These are phyloP conservation scores for Amanita pallidorosea DNA, from an alignment of 768 basidiomycete genomes.

Conservation along the genomic window DNA sequence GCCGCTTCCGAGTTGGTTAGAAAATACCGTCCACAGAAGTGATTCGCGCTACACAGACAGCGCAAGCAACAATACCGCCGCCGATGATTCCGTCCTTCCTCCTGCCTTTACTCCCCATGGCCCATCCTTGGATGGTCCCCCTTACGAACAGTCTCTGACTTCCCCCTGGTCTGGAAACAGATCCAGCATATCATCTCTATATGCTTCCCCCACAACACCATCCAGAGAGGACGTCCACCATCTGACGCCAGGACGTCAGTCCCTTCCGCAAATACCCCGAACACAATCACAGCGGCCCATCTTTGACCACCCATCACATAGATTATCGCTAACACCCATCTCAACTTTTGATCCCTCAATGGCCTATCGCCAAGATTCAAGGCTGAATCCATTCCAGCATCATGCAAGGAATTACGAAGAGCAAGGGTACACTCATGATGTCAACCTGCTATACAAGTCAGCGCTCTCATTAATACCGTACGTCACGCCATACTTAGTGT, in stretches of 20 bases:
- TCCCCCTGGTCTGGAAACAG: constrained; percentile 13
- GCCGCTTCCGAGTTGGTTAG: constrained; percentile 10
- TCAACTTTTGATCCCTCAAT: constrained; percentile 35
- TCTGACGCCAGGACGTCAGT: constrained; percentile 12
- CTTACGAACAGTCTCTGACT: constrained; percentile 6
- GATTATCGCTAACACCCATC: constrained; percentile 1
- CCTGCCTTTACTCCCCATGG: constrained; percentile 29
- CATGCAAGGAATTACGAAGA: background rate
- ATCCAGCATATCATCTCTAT: constrained; percentile 27
- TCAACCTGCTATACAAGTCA: constrained; percentile 6
- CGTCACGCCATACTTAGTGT: background rate
- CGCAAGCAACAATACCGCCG: background rate
- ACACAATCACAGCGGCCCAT: background rate
- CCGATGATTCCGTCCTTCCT: constrained; percentile 2
- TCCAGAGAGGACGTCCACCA: background rate
- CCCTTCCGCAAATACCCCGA: constrained; percentile 8
- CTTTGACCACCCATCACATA: constrained; percentile 4
- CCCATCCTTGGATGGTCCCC: constrained; percentile 23
- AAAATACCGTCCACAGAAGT: constrained; percentile 9
- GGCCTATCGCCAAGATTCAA: constrained; percentile 23
- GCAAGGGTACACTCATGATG: constrained; percentile 8
- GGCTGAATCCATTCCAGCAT: background rate
- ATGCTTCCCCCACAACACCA: constrained; percentile 10
- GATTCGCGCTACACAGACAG: constrained; percentile 9
- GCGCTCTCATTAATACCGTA: background rate